Percentiles rank a stretch among this genome's conserved stretches.
phyloP scores from a whole-genome alignment of 2,329 filamentous ascomycete species.

The Aspergillus ruber region DNA sequence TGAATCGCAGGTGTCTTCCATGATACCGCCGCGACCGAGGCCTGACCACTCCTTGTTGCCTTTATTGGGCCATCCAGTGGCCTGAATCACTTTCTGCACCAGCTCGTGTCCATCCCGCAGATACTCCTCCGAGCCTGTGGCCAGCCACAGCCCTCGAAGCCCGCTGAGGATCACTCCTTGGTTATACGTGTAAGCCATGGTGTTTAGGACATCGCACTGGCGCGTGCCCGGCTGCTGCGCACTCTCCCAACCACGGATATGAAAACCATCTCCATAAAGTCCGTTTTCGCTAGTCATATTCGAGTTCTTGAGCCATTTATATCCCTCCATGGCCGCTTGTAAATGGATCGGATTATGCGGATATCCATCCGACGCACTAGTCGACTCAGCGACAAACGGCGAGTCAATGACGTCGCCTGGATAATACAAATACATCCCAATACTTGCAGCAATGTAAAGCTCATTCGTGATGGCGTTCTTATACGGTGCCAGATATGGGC shows the following conservation, averaged over 20 bases:
- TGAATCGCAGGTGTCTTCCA: slow-evolving; percentile 80
- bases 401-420: slow-evolving; percentile 70
- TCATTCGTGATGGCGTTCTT: slow-evolving; percentile 97
- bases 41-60: slow-evolving; percentile 57
- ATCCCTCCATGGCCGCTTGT: slow-evolving; percentile 66
- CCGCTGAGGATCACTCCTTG: slow-evolving; percentile 85
- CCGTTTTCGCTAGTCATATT: slow-evolving; percentile 74
- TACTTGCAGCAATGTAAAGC: slow-evolving; percentile 75
- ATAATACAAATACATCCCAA: slow-evolving; percentile 84
- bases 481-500: slow-evolving; percentile 70
- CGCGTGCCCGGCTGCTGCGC: slow-evolving; percentile 58
- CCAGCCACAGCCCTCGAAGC: slow-evolving; percentile 70
- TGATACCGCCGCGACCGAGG: slow-evolving; percentile 68
- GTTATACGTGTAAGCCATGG: slow-evolving; percentile 94
- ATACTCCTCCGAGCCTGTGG: slow-evolving; percentile 65
- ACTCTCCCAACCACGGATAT: slow-evolving; percentile 61
- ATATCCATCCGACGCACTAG: slow-evolving; percentile 21
- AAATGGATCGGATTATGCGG: slow-evolving; percentile 60
- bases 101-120: slow-evolving; percentile 74
- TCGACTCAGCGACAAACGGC: slow-evolving; percentile 49
- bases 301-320: slow-evolving; percentile 70
- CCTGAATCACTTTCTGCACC: slow-evolving; percentile 64
- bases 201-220: slow-evolving; percentile 71
- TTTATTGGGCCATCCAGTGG: slow-evolving; percentile 63
- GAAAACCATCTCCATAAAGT: slow-evolving; percentile 81